Evolutionary conservation across 1,284 basidiomycete genomes (phyloP).

Genomic region (Ceratobasidium sp.): DNA sequence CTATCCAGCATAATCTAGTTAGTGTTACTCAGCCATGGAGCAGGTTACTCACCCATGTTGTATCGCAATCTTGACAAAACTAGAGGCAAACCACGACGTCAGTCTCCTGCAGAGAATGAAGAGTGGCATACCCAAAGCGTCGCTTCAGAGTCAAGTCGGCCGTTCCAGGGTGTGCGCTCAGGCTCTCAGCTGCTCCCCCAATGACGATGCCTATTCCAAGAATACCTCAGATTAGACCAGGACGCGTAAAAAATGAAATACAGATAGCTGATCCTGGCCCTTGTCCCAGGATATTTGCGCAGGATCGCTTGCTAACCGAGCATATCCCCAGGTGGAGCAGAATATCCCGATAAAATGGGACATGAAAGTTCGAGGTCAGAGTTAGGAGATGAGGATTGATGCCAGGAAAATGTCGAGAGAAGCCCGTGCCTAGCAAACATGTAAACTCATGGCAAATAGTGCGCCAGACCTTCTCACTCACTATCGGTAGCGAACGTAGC

Average conservation of each 20-base stretch:
- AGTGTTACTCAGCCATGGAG: conserved; percentile 9
- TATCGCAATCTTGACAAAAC: conserved; percentile 98
- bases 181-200: conserved; percentile 94
- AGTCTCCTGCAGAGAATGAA: conserved; percentile 47
- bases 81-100: conserved; percentile 58
- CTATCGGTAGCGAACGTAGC: conserved; percentile 96
- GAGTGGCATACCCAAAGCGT: conserved; percentile 33
- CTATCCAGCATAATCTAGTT: conserved; percentile 57
- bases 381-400: conserved; percentile 95
- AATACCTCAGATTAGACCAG: conserved; percentile 55
- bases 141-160: conserved; percentile 91
- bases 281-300: conserved; percentile 85
- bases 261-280: conserved; percentile 67
- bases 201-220: conserved; percentile 92
- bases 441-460: conserved; percentile 43
- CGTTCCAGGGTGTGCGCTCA: conserved; percentile 94
- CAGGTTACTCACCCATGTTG: conserved; percentile 77
- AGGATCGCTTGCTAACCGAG: conserved; percentile 91
- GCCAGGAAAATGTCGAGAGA: conserved; percentile 90
- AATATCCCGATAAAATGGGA: conserved; percentile 95
- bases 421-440: conserved; percentile 81
- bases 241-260: neutral
- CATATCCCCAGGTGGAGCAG: conserved; percentile 88
- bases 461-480: conserved; percentile 53
- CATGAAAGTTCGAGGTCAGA: conserved; percentile 87